Conservation (phyloP, 257 asterid species). For the Nicotiana sylvestris region DNA sequence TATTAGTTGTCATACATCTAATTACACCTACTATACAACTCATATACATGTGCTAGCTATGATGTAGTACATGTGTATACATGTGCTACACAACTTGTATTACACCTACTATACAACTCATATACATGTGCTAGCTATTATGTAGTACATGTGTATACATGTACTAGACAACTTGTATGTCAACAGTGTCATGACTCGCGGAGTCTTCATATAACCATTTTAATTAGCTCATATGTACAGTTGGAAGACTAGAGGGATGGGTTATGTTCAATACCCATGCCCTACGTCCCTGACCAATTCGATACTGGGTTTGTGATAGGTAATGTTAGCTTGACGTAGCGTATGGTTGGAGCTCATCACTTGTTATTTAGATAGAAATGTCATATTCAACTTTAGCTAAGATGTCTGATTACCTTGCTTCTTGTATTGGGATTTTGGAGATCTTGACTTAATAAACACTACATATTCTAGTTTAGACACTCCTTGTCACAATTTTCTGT, state of each 20-base stretch:
- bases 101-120: too few species aligned
- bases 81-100: too few species aligned
- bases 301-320: neutral
- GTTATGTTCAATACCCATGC: neutral
- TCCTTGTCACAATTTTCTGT: neutral
- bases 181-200: neutral
- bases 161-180: too few species aligned
- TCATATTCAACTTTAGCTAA: neutral
- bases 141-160: too few species aligned
- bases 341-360: neutral
- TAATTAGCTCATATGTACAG: neutral
- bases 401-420: neutral
- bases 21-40: too few species aligned
- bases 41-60: too few species aligned
- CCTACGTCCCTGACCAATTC: neutral
- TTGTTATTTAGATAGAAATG: neutral
- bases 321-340: neutral
- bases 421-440: neutral
- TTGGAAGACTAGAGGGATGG: neutral
- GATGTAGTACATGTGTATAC: too few species aligned
- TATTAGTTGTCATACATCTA: too few species aligned
- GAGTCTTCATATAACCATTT: neutral
- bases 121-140: too few species aligned
- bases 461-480: neutral
- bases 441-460: neutral